phyloP scores from a whole-genome alignment of 2,329 filamentous ascomycete species.

The Fusarium pseudocircinatum region DNA sequence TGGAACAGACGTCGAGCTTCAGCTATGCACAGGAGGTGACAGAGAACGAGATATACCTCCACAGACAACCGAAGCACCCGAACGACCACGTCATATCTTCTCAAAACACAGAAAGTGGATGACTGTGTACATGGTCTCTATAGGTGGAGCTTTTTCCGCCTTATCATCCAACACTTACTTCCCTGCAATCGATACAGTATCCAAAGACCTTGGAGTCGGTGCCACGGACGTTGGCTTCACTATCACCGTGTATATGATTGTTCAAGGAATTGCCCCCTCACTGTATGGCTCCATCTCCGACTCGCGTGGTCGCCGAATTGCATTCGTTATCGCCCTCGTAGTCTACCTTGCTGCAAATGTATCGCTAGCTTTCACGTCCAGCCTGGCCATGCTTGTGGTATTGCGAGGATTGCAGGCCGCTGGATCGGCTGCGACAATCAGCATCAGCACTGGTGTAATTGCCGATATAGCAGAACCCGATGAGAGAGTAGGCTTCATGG shows the following conservation, averaged over 20 bases:
- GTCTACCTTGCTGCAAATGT: neutral
- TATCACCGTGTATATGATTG: neutral
- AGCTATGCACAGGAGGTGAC: neutral
- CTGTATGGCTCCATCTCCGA: neutral
- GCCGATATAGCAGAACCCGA: constrained; percentile 31
- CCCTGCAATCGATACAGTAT: neutral
- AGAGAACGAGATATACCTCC: neutral
- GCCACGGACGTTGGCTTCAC: neutral
- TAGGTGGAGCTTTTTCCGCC: neutral
- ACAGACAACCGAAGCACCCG: fast-evolving
- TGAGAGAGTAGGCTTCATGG: constrained; percentile 37
- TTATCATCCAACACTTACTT: constrained; percentile 1
- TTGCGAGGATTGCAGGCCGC: constrained; percentile 33
- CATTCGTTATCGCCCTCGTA: neutral
- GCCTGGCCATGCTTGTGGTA: neutral
- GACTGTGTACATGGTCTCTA: neutral
- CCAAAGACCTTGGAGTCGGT: neutral
- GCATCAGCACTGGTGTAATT: constrained; percentile 39
- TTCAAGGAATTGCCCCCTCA: neutral
- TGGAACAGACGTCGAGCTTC: neutral
- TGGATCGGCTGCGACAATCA: constrained; percentile 36
- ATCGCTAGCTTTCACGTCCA: neutral
- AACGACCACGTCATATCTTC: neutral
- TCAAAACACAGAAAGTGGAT: neutral
- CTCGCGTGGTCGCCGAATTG: neutral